Conservation (phyloP, 2,329 filamentous ascomycete species). For the Diaporthe caulivora region DNA sequence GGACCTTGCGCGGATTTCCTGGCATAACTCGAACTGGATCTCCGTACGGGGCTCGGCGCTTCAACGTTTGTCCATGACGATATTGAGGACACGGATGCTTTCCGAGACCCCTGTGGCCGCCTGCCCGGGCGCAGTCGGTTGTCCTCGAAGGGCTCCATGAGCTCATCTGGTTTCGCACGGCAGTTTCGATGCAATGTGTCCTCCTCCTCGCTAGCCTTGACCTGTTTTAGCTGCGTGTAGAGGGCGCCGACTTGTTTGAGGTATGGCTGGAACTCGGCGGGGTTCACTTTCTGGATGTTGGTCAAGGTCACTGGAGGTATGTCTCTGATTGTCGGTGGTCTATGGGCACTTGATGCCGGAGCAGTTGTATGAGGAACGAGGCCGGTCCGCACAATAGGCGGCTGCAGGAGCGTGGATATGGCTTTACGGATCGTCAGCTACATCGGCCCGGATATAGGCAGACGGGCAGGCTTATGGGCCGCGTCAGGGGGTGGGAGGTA, state of each 20-base stretch:
- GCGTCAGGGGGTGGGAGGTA: not conserved
- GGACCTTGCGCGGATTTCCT: conserved; percentile 77
- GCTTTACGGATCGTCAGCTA: conserved; percentile 60
- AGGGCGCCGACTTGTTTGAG: conserved; percentile 86
- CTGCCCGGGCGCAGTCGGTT: conserved; percentile 61
- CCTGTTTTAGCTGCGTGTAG: conserved; percentile 89
- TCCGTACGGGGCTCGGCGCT: conserved; percentile 55
- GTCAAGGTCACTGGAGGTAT: conserved; percentile 94
- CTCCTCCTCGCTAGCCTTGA: conserved; percentile 82
- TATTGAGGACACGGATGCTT: conserved; percentile 59
- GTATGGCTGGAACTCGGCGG: conserved; percentile 85
- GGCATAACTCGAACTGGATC: conserved; percentile 61
- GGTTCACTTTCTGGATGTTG: conserved; percentile 85
- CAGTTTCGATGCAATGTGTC: conserved; percentile 53
- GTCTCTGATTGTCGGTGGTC: conserved; percentile 85
- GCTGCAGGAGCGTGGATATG: conserved; percentile 93
- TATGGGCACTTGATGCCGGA: conserved; percentile 78
- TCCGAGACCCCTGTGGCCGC: conserved; percentile 54
- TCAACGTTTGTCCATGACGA: conserved; percentile 65
- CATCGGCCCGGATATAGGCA: not conserved
- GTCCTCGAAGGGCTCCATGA: conserved; percentile 54
- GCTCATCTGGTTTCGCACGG: conserved; percentile 57
- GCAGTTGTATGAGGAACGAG: conserved; percentile 83
- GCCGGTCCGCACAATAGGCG: conserved; percentile 89
- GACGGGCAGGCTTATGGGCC: not conserved